Base-by-base conservation (phyloP, 2,329 filamentous ascomycete species). In the Penicillium janthinellum region DNA sequence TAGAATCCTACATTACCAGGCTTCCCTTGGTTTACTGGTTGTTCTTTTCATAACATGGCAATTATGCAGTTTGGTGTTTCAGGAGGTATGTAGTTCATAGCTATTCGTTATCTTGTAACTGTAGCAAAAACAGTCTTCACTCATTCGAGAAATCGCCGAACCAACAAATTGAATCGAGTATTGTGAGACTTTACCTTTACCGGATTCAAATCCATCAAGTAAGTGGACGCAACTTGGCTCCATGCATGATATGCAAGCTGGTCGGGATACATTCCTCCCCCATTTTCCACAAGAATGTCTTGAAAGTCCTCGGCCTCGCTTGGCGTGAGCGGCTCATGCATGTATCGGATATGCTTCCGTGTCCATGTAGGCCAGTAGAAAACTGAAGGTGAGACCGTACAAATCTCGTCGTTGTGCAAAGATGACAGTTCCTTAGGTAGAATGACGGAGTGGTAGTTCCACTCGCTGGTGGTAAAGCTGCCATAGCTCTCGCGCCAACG, bases 291-390 rank as follows among this genome's bases (percentile, higher is more conserved):
- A 28, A 78, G 69, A 60, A 70, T 66, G 12, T 58, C 61, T 2
- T 71, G 47, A 70, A 75, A 76, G 22, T 69, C 69, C 12, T 62
- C 59, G 1, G 73, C 70, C 55, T 75, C 70, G 4, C 70, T 59
- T 5, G 54, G 57, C n/a, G 62, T 66, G 8, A 78, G 60, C 15
- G 64, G 61, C 48, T 72, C 61, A 58, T 78, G 75, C 76, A 78
- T 77, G 67, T 73, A 78, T 44, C 74, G 69, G 50, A 78, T 67
- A 59, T 77, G 74, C 22, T 69, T 63, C 67, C 70, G 74, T 2
- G 75, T 78, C 76, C 76, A 78, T 7, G 75, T 78, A 1, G 76
- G 76, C 76, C 76, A 78, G 65, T 77, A 77, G 65, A 78, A 77
- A 28, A 71, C 66, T 35, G 70, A 67, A 1, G 76, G 76, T 0